Conservation (phyloP, 2,329 filamentous ascomycete genomes). For the Chaetoscypha palmicola region DNA sequence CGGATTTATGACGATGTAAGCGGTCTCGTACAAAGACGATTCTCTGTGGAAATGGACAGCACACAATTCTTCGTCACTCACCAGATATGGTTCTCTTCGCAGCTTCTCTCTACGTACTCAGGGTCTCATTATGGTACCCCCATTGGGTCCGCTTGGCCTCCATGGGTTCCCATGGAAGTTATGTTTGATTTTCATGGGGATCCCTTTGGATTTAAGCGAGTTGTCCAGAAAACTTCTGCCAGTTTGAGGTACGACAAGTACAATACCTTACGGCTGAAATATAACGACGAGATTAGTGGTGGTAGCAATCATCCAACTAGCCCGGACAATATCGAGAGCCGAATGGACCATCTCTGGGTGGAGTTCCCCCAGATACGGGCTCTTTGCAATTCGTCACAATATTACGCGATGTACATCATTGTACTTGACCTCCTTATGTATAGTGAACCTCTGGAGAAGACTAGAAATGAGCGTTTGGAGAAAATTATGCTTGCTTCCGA, state of each 20-base stretch:
- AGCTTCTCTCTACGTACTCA: slow-evolving; percentile 85
- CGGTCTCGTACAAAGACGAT: slow-evolving; percentile 88
- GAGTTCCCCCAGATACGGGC: slow-evolving; percentile 91
- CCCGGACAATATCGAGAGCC: slow-evolving; percentile 56
- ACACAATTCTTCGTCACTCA: slow-evolving; percentile 97
- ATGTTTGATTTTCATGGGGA: slow-evolving; percentile 95
- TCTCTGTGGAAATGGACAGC: slow-evolving; percentile 93
- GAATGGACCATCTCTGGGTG: slow-evolving; percentile 95
- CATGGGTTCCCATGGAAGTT: slow-evolving; percentile 96
- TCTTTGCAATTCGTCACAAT: slow-evolving; percentile 95
- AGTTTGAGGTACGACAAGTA: slow-evolving; percentile 95
- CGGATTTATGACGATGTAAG: slow-evolving; percentile 88
- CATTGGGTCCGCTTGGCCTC: slow-evolving; percentile 83
- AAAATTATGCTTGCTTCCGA: slow-evolving; percentile 99
- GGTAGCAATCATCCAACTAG: slow-evolving; percentile 47
- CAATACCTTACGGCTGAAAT: slow-evolving; percentile 93
- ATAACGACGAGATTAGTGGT: slow-evolving; percentile 77
- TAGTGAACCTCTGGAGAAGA: slow-evolving; percentile 93
- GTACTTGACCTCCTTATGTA: slow-evolving; percentile 93
- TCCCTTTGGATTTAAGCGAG: slow-evolving; percentile 94
- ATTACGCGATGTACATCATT: slow-evolving; percentile 97
- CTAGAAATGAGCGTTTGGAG: slow-evolving; percentile 87
- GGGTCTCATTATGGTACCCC: slow-evolving; percentile 88
- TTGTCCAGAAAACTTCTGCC: slow-evolving; percentile 94
- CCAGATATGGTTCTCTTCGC: slow-evolving; percentile 79